Percentiles rank a stretch among this genome's conserved stretches.
phyloP scores from a whole-genome alignment of 1,139 yeast species.

The Debaryomyces sp. region DNA sequence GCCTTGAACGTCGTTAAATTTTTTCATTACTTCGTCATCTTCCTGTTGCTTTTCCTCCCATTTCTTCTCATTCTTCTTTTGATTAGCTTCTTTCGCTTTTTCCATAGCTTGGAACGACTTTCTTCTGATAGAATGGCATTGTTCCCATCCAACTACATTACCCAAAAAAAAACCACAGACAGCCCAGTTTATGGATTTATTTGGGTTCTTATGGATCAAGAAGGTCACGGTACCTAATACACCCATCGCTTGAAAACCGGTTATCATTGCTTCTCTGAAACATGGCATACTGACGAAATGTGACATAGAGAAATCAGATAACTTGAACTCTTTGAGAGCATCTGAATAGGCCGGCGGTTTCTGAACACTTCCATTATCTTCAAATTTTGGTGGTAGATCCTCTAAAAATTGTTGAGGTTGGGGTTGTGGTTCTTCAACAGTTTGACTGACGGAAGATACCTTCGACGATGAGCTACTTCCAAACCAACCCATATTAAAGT shows the following conservation, averaged over 20 bases:
- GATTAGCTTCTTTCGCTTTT: constrained; percentile 57
- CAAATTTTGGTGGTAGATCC: constrained; percentile 51
- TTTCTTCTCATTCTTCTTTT: constrained; percentile 34
- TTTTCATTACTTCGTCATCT: constrained; percentile 5
- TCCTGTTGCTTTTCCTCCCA: constrained; percentile 4
- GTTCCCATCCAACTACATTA: constrained; percentile 88
- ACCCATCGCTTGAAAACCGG: constrained; percentile 85
- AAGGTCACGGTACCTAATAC: constrained; percentile 76
- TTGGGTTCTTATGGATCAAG: constrained; percentile 63
- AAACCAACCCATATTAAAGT: constrained; percentile 36
- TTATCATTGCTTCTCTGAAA: constrained; percentile 83
- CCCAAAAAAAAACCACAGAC: constrained; percentile 81
- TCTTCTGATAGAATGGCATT: constrained; percentile 74
- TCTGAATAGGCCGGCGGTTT: constrained; percentile 29
- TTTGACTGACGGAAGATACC: constrained; percentile 29
- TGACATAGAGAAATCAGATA: constrained; percentile 58
- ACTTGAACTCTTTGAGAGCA: constrained; percentile 32
- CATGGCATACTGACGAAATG: constrained; percentile 76
- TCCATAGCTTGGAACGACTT: constrained; percentile 64
- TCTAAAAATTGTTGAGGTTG: constrained; percentile 26
- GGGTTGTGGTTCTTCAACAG: constrained; percentile 16
- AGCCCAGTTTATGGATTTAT: constrained; percentile 77
- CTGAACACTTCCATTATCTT: constrained; percentile 31
- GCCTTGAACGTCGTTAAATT: constrained; percentile 3
- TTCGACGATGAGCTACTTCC: constrained; percentile 28